Conservation (phyloP, 2,329 filamentous ascomycete species). For the Xylariaceae sp. region DNA sequence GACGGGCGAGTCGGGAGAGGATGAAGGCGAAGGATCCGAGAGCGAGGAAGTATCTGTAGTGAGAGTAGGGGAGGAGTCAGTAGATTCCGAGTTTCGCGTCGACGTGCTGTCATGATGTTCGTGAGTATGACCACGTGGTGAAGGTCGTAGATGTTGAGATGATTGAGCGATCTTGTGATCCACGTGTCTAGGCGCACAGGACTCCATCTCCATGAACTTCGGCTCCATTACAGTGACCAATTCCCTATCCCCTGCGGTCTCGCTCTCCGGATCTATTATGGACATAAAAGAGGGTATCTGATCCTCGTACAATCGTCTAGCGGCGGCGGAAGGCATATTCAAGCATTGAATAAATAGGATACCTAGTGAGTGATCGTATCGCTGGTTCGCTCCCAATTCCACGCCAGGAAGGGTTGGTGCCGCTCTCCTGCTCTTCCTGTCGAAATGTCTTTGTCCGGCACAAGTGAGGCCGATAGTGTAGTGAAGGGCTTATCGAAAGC, state of each 20-base stretch:
- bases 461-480: neutral
- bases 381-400: conserved; percentile 2
- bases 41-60: conserved; percentile 87
- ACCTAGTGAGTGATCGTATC: neutral
- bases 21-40: conserved; percentile 84
- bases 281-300: conserved; percentile 73
- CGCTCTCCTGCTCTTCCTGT: neutral
- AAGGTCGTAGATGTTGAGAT: conserved; percentile 35
- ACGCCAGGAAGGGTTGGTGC: neutral
- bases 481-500: conserved; percentile 11
- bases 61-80: conserved; percentile 88
- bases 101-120: conserved; percentile 73
- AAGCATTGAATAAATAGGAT: conserved; percentile 4
- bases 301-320: conserved; percentile 58
- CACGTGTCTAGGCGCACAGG: conserved; percentile 32
- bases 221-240: conserved; percentile 50
- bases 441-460: neutral
- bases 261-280: conserved; percentile 61
- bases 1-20: conserved; percentile 84
- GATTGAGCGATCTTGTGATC: conserved; percentile 27
- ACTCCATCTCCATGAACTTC: conserved; percentile 46
- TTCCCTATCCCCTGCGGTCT: conserved; percentile 48
- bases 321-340: conserved; percentile 58
- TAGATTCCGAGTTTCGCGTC: conserved; percentile 73
- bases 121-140: conserved; percentile 50